Base-by-base conservation (phyloP, 495 filamentous ascomycete species). In the Gamarada debralockiae region DNA sequence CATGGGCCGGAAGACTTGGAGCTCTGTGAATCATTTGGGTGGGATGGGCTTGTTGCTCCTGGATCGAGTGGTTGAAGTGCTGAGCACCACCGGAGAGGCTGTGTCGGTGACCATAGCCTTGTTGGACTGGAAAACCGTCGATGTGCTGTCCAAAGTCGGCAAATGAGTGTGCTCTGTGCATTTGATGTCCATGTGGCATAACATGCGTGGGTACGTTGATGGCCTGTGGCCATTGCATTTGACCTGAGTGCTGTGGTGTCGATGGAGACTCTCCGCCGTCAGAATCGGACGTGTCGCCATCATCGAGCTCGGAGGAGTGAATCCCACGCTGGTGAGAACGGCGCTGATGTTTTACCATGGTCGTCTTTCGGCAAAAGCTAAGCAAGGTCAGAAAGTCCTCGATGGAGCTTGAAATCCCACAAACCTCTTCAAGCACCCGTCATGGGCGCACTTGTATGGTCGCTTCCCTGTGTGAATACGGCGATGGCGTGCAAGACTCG, bases 351-450 rank as follows among this genome's bases (percentile, higher is more conserved):
- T 92, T 95, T 6, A 89, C 88, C 77, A 92, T 81, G 17, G 90
- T 92, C 9, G 89, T 92, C 64, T 92, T 92, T 36, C 90, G 80
- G 72, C 87, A 92, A 67, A 92, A 95, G 61, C 89, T 95, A 67
- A 18, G 23, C 25, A 8, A 18, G 7, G 54, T 62, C 53, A 59
- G 44, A 18, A 18, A 10, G n/a, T 21, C 50, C 42, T 21, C 33
- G 52, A 29, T 14, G 9, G 38, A 43, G 38, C 54, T 45, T 1
- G 50, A 44, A 36, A 39, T 73, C 7, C 12, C 50, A 54, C 56
- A 57, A 76, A 92, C 89, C 86, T 90, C 70, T 89, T 88, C 49
- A 83, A 73, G 60, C 90, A 95, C n/a, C 83, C 80, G 4, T 82
- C 78, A 61, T 90, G 82, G 37, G 80, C 76, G 67, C 90, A 95